Evolutionary conservation across 176 grass and related monocot genomes (phyloP).

Genomic region (Triticum dicoccoides): DNA sequence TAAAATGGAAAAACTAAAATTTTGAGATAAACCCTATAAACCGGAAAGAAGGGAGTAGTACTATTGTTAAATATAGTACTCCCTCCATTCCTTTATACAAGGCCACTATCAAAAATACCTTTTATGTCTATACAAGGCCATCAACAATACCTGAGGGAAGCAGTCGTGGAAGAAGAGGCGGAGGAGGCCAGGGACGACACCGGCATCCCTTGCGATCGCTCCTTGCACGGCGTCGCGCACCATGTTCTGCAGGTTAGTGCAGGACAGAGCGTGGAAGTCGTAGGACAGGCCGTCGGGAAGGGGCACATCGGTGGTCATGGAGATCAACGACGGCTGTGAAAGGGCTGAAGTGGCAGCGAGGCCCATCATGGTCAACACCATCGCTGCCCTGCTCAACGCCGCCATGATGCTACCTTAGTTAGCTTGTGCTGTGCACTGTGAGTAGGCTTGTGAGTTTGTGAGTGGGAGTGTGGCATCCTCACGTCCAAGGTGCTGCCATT

Average conservation of each 20-base stretch:
- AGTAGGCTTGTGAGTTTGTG: not conserved
- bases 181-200: constrained; percentile 44
- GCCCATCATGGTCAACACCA: not conserved
- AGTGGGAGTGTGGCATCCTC: not conserved
- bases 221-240: constrained; percentile 2
- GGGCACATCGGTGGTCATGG: not conserved
- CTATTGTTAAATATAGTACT: too few relatives aligned
- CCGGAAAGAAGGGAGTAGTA: too few relatives aligned
- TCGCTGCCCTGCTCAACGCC: not conserved
- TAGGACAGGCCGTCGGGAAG: constrained; percentile 34
- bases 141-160: not conserved
- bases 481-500: not conserved
- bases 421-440: not conserved
- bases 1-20: too few relatives aligned
- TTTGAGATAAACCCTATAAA: too few relatives aligned
- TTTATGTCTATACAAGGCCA: too few relatives aligned
- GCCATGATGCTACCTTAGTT: not conserved
- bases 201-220: constrained; percentile 12
- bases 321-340: too few relatives aligned
- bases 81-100: too few relatives aligned
- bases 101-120: too few relatives aligned
- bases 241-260: constrained; percentile 27
- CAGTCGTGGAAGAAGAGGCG: constrained; percentile 59
- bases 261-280: constrained; percentile 36
- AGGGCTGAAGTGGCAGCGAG: not conserved